Conservation (phyloP, 306 rosid genomes). For the Leucaena leucocephala region DNA sequence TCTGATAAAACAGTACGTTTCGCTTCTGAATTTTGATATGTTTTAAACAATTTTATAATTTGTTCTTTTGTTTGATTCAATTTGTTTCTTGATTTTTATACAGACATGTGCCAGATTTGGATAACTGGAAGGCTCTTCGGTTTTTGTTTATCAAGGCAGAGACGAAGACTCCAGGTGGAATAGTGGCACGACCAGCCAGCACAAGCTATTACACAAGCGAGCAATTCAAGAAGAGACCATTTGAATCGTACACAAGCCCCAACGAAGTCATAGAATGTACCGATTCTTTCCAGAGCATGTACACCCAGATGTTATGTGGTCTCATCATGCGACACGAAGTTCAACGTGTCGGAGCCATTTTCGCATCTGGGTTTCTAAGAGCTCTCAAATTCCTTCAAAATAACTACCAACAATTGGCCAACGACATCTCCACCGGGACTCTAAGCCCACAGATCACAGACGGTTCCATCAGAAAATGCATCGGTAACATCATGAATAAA, state of each 20-base stretch:
- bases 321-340: conserved; percentile 70
- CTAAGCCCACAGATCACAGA: conserved; percentile 68
- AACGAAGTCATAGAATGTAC: conserved; percentile 67
- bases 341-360: conserved; percentile 77
- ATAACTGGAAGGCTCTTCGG: conserved; percentile 74
- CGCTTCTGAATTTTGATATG: not conserved
- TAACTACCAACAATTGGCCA: conserved; percentile 57
- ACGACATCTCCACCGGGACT: conserved; percentile 66
- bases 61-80: not conserved
- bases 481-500: conserved; percentile 44
- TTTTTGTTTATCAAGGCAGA: conserved; percentile 73
- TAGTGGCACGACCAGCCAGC: conserved; percentile 77
- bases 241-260: conserved; percentile 79
- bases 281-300: conserved; percentile 88
- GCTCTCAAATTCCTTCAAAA: conserved; percentile 82
- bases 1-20: conserved; percentile 68
- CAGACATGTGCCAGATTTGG: conserved; percentile 69
- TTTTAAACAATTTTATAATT: not conserved
- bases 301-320: conserved; percentile 87
- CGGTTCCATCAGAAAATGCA: conserved; percentile 43
- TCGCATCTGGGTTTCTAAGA: conserved; percentile 86
- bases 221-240: conserved; percentile 64
- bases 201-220: conserved; percentile 86
- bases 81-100: not conserved
- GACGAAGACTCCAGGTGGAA: conserved; percentile 68